phyloP scores from a whole-genome alignment of 257 asterid species.

The Solanum habrochaites region DNA sequence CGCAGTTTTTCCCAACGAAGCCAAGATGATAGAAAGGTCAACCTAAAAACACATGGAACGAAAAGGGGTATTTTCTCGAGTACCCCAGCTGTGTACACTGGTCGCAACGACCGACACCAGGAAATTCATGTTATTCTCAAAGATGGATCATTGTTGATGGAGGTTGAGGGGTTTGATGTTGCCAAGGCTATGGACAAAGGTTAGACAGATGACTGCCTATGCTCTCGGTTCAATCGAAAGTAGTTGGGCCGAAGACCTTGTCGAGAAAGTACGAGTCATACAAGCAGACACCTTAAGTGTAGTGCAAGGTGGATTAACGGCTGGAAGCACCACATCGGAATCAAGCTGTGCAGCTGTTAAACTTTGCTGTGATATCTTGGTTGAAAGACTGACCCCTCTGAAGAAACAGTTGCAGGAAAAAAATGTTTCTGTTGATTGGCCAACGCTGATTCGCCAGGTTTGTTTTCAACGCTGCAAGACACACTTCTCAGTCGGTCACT shows the following conservation, averaged over 20 bases:
- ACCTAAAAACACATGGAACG: conserved; percentile 27
- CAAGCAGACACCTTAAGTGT: conserved; percentile 65
- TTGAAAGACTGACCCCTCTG: conserved; percentile 41
- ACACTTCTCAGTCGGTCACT: not conserved
- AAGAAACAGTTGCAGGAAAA: conserved; percentile 33
- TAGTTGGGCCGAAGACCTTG: conserved; percentile 33
- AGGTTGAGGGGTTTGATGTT: conserved; percentile 66
- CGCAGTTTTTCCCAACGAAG: conserved; percentile 25
- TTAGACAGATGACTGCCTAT: conserved; percentile 44
- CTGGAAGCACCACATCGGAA: conserved; percentile 72
- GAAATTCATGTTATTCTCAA: conserved; percentile 57
- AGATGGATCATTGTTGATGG: conserved; percentile 66
- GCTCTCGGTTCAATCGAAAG: conserved; percentile 38
- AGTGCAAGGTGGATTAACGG: conserved; percentile 56
- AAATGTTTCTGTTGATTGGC: conserved; percentile 49
- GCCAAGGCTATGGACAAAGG: conserved; percentile 40
- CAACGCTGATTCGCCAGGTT: conserved; percentile 45
- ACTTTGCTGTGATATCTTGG: conserved; percentile 51
- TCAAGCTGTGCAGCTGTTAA: conserved; percentile 70
- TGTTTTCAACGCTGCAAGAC: not conserved
- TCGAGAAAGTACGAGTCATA: conserved; percentile 54
- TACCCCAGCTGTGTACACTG: conserved; percentile 47
- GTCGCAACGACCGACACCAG: conserved; percentile 33
- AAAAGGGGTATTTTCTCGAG: conserved; percentile 67
- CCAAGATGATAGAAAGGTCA: conserved; percentile 22